Evolutionary conservation across 805 yeast genomes (phyloP).

Genomic region (Candida adriatica): DNA sequence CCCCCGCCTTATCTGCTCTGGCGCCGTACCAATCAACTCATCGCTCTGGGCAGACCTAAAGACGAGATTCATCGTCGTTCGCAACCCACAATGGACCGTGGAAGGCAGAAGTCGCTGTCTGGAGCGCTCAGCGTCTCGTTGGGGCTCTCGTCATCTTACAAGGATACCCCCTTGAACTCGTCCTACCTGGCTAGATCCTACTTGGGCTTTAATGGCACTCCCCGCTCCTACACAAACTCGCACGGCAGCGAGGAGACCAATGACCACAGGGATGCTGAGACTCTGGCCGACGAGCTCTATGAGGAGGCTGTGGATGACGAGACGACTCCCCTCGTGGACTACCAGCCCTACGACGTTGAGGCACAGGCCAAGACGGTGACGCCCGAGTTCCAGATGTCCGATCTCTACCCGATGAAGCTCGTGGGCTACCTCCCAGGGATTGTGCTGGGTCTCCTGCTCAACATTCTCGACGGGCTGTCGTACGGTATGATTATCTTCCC

Average conservation of each 20-base stretch:
- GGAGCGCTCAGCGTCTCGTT: constrained; percentile 23
- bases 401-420: constrained; percentile 11
- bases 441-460: constrained; percentile 73
- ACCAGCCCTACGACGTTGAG: constrained; percentile 5
- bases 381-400: constrained; percentile 11
- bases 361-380: constrained; percentile 3
- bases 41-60: no score
- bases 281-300: constrained; percentile 1
- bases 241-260: constrained; percentile 36
- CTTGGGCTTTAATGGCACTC: constrained; percentile 20
- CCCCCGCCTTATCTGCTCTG: no score
- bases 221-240: constrained; percentile 32
- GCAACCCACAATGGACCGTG: no score
- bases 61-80: no score
- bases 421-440: constrained; percentile 59
- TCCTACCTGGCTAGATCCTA: constrained; percentile 20
- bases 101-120: constrained; percentile 15
- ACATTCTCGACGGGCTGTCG: constrained; percentile 86
- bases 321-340: constrained; percentile 8
- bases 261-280: constrained; percentile 33
- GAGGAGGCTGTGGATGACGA: constrained; percentile 5
- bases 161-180: constrained; percentile 9
- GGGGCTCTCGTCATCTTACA: constrained; percentile 21
- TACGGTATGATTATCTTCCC: constrained; percentile 99
- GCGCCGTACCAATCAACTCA: no score